Percentiles rank a stretch among this genome's conserved stretches.
These are phyloP conservation scores for Sequoiadendron giganteum DNA, from an alignment of 75 land plant species.

Conservation along the genomic window DNA sequence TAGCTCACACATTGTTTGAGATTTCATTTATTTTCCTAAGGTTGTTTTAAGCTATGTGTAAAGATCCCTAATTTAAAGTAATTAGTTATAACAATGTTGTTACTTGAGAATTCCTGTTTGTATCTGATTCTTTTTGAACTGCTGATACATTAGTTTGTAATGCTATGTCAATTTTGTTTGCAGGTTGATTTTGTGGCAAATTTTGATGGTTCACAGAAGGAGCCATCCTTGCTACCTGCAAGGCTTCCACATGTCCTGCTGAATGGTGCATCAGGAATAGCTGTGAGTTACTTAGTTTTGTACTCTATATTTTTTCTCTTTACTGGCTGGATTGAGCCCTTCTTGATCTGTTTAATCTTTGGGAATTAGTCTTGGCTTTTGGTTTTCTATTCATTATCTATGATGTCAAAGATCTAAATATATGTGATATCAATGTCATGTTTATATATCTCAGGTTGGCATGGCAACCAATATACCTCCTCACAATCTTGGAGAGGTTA, in stretches of 20 bases:
- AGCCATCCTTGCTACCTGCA: constrained; percentile 90
- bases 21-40: too few species aligned
- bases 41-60: too few species aligned
- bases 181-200: constrained; percentile 94
- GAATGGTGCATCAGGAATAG: constrained; percentile 98
- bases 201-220: constrained; percentile 95
- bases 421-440: neutral
- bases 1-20: too few species aligned
- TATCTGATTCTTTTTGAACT: neutral
- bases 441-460: constrained; percentile 68
- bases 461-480: constrained; percentile 99
- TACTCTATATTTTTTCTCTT: constrained; percentile 7
- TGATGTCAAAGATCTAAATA: neutral
- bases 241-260: constrained; percentile 84
- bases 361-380: neutral
- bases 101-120: neutral
- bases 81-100: neutral
- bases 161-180: neutral
- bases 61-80: neutral
- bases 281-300: constrained; percentile 41
- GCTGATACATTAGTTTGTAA: neutral
- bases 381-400: neutral
- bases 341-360: neutral
- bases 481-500: constrained; percentile 94
- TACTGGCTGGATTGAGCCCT: constrained; percentile 3